Evolutionary conservation across 75 land plant genomes (phyloP).

Genomic region (Ceratopteris richardii): DNA sequence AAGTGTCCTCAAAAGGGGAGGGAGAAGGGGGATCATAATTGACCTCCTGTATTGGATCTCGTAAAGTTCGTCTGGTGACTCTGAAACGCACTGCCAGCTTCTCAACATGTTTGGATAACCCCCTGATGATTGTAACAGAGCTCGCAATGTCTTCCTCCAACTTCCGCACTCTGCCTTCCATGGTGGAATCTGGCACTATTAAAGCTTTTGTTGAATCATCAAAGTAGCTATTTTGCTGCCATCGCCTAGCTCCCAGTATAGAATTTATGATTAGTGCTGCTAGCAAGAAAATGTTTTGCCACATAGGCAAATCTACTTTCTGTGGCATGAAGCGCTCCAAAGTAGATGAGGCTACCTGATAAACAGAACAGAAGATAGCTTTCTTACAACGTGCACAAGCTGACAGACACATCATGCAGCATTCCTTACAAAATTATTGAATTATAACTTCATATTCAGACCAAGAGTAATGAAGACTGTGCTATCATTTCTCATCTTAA

Average conservation of each 20-base stretch:
- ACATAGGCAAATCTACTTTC: constrained; percentile 5
- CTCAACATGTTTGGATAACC: constrained; percentile 76
- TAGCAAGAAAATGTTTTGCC: constrained; percentile 39
- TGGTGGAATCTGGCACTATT: constrained; percentile 23
- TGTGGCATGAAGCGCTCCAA: not conserved
- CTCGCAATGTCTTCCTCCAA: constrained; percentile 68
- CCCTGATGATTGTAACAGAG: constrained; percentile 40
- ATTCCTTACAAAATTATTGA: no score
- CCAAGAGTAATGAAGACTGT: no score
- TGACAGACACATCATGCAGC: no score
- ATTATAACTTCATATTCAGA: no score
- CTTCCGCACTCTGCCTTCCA: constrained; percentile 59
- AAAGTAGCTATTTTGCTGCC: constrained; percentile 27
- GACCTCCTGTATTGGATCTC: constrained; percentile 82
- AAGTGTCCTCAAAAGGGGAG: no score
- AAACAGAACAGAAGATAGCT: not conserved
- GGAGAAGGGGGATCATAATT: no score
- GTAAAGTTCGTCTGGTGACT: constrained; percentile 60
- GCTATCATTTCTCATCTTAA: no score
- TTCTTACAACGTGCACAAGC: no score
- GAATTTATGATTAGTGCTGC: constrained; percentile 42
- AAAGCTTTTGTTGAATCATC: not conserved
- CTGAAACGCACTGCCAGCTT: constrained; percentile 87
- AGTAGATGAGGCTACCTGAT: not conserved
- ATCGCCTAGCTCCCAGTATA: constrained; percentile 43